Evolutionary conservation across 305 asterid species (phyloP), one percentile per base, ranked within the genome.

Genomic region (Stenogyne calaminthoides): DNA sequence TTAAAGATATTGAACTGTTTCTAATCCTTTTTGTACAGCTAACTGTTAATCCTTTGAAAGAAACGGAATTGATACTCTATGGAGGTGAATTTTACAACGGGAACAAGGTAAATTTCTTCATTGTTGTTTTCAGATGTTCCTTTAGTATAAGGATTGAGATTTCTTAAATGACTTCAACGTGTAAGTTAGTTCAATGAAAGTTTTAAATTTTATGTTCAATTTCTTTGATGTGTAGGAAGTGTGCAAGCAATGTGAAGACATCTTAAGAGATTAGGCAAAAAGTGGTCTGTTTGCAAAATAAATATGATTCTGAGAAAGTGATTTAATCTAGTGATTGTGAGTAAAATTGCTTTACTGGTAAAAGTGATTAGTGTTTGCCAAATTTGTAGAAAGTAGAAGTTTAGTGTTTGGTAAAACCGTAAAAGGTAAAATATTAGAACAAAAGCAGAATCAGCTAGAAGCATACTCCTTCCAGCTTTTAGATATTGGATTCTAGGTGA

Each of bases 81-180:
- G 99, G 99, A 29, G 99, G 99, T 72, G 99, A 95, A 89, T 95
- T 92, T 75, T 95, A 95, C 86, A 95, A 95, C 39, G 99, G 99
- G 61, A 90, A 79, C 82, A 92, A 92, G 98, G 99, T 87, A 22
- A 63, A 76, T 39, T 66, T 63, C 71, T 69, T 67, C 49, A 27
- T 67, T 57, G 29, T 60, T 64, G 29, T 37, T 27, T 61, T 27
- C 64, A 39, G 54, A 20, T 49, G 5, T 46, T 9, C 29, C 27
- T 49, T n/a, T 72, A 42, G 49, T 54, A 63, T 25, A 36, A 46
- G 18, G 15, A 36, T 46, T 67, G 59, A 18, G 64, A 68, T 54
- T 32, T 22, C 20, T 27, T 51, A 25, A 34, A 6, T 70, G 29
- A 64, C 15, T 67, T 29, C 9, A 39, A 51, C 27, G 32, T 20